Base-by-base conservation (phyloP, 257 asterid genomes). In the Solanum microdontum region DNA sequence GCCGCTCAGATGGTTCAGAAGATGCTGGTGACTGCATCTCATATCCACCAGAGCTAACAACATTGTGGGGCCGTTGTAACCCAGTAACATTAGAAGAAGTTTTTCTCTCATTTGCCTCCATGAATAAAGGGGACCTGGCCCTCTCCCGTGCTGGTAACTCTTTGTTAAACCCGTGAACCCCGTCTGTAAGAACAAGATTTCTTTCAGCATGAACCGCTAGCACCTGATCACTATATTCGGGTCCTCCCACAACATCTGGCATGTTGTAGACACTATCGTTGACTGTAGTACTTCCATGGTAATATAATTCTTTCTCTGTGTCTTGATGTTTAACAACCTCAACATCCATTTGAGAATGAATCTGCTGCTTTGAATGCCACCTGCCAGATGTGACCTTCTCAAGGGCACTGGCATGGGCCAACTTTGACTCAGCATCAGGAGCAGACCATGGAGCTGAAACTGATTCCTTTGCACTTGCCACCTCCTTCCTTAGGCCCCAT, bases 361-460 rank as follows among this genome's bases (percentile, higher is more conserved):
- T 84, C 64, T 88, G 94, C 55, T 94, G 97, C 83, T 93, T 94
- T 73, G 98, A 92, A 90, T 91, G 95, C 99, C 99, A 96, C 90
- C 99, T 90, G 85, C 99, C 99, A 62, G 98, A 94, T 58, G 98
- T 94, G 87, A 95, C 93, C 93, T 95, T 94, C 93, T 95, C 98
- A 14, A 96, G 98, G 39, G 98, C 98, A 87, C 99, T 96, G 88
- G 98, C 98, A 89, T 93, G 97, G 69, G 96, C 98, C 90, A 95
- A 83, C 92, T 94, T 96, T 1, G 92, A 87, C 84, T 91, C 98
- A 82, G 95, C 93, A 79, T 94, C 98, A 4, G 96, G 95, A 88
- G 93, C 95, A 82, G 98, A 95, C 94, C 94, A 91, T 30, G 94
- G 87, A 87, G 94, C 90, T 83, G 94, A 86, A 88, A 89, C 90